phyloP scores from a whole-genome alignment of 164 flowering plant genomes.

The Piper betle region DNA sequence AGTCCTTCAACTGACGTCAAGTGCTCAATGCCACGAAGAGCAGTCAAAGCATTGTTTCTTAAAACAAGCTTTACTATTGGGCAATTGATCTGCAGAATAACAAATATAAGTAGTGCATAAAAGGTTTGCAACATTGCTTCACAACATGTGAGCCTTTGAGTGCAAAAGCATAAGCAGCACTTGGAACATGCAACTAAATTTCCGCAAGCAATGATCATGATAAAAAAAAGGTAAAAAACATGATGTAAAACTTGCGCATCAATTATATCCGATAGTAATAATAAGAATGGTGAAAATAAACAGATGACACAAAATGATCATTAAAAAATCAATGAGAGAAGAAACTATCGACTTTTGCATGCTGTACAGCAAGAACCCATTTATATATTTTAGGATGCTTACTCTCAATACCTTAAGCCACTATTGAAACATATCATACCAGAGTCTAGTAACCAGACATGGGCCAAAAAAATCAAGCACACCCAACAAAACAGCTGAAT shows the following conservation, averaged over 20 bases:
- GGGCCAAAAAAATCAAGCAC: too few species aligned
- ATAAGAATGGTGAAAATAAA: too few species aligned
- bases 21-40: conserved; percentile 79
- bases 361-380: too few species aligned
- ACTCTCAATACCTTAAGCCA: too few species aligned
- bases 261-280: neutral
- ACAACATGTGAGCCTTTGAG: too few species aligned
- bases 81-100: conserved; percentile 57
- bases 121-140: too few species aligned
- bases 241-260: neutral
- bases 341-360: too few species aligned
- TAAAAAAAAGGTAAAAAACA: neutral
- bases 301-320: too few species aligned
- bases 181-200: neutral
- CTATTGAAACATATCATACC: too few species aligned
- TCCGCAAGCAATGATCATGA: neutral
- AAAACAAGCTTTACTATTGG: conserved; percentile 73
- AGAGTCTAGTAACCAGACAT: too few species aligned
- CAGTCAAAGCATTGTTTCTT: conserved; percentile 87
- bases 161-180: neutral
- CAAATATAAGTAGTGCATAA: conserved; percentile 11
- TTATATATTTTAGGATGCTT: too few species aligned
- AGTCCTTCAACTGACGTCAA: conserved; percentile 85
- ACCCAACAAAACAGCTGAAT: too few species aligned
- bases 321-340: neutral